Base-by-base conservation (phyloP, 257 asterid species). In the Scutellaria baicalensis region DNA sequence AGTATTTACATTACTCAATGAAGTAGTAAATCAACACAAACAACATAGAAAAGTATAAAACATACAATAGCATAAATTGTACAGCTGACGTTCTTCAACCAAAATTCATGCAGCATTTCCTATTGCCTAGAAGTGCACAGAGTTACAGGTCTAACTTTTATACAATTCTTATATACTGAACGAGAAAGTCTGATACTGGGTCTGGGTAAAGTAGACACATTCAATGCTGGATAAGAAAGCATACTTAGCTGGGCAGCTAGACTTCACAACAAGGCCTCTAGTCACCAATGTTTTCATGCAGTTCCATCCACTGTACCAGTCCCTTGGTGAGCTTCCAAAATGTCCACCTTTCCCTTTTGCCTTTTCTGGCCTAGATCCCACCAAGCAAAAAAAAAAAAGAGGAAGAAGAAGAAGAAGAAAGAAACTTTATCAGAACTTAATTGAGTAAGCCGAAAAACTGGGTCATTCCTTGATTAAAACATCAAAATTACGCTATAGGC, bases 241-340 rank as follows among this genome's bases (percentile, higher is more conserved):
- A 72, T 88, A 93, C 97, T 93, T 93, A 72, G 99, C 97, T 7
- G 99, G 99, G 85, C 88, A 80, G 85, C 95, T 91, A 14, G 96
- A 89, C 88, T 91, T 91, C 77, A 84, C 97, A 78, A 93, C 99
- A 66, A 93, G 91, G 74, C 97, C 96, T 83, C 82, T 86, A 12
- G 79, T 70, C 71, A 89, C 64, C 72, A 93, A 82, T 2, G 94
- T 89, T 82, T 79, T 88, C 99, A 93, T 93, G 85, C 96, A 84
- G 81, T 72, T 89, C 99, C 99, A 93, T 81, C 97, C 99, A 61
- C 77, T 87, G 87, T 93, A 93, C 99, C 99, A 89, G 72, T 88
- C 95, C 84, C 81, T 79, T 27, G 91, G 84, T 59, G 99, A 89
- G 86, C 85, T 86, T 69, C 95, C 94, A 81, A 86, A 86, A 55